A percentile compares a stretch with the other conserved stretches of the same genome.
Evolutionary conservation across 2,329 filamentous ascomycete genomes (phyloP).

Genomic region (Claviceps humidiphila): DNA sequence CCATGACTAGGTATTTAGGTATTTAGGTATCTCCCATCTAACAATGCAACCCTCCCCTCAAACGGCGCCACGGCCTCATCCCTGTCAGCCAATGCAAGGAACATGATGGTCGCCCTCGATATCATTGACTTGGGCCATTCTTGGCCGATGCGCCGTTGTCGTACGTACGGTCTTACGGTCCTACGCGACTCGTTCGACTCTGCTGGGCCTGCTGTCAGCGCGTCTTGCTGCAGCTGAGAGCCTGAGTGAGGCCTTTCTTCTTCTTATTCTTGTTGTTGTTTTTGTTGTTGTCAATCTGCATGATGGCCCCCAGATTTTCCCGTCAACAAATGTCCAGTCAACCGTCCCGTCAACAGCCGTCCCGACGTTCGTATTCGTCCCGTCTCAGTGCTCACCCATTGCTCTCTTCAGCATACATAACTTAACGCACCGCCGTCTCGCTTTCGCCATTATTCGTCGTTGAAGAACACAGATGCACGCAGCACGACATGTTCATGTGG

Average conservation of each 20-base stretch:
- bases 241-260: background rate
- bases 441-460: background rate
- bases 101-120: background rate
- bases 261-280: background rate
- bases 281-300: background rate
- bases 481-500: background rate
- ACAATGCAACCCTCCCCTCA: background rate
- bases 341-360: background rate
- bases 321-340: background rate
- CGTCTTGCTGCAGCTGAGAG: background rate
- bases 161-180: background rate
- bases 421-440: background rate
- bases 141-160: background rate
- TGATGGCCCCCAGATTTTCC: background rate
- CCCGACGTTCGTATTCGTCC: background rate
- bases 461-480: background rate
- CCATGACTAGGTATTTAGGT: no score
- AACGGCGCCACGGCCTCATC: background rate
- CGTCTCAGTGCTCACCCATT: background rate
- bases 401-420: background rate
- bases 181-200: conserved; percentile 1
- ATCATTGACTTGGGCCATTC: background rate
- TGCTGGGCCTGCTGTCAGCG: background rate
- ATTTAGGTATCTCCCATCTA: no score
- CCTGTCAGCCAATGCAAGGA: conserved; percentile 4